Evolutionary conservation across 2,329 filamentous ascomycete genomes (phyloP), one percentile per base, ranked within the genome.

Genomic region (Balansia obtecta): DNA sequence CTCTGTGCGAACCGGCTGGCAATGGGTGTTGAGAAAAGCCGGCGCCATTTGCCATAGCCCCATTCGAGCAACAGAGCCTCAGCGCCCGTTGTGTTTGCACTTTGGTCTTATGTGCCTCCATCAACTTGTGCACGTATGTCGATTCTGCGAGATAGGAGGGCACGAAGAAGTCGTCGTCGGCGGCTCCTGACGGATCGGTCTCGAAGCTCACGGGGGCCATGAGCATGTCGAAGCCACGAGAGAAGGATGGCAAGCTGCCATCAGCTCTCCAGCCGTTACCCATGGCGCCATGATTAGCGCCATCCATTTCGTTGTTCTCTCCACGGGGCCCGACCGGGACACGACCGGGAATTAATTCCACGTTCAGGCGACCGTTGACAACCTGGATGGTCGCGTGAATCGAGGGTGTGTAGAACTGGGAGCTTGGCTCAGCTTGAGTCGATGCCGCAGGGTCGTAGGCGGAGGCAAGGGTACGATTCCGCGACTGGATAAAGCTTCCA

Each of bases 91-190:
- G 74, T 48, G 64, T 74, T 65, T 63, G 68, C 49, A 78, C 50
- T 62, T 78, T 86, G 45, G 77, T 75, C 63, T 73, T 78, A 63
- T 89, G 77, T 51, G 77, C 79, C 54, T 87, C 82, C 58, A 86
- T 80, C 45, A 96, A 74, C 63, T 79, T 82, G 58, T 85, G 78
- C 49, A 91, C 80, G 66, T 95, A 90, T 60, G 81, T 79, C 13
- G 88, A 91, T 39, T 80, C 80, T 57, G 76, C 74, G 43, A 97
- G 76, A 67, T 96, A 96, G 5, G 88, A 89, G 1, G 91, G 91
- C 11, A 83, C 76, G 65, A 95, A 89, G 72, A 91, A 91, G 52
- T 66, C 59, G 52, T 73, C 60, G 1, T 62, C 60, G 9, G 58
- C 59, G 9, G 57, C 54, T 13, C 34, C 39, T 13, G 27, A 55